A percentile compares a stretch with the other conserved stretches of the same genome.
Conservation (phyloP, 129 eudicot genomes). For the Artemisia tridentata region DNA sequence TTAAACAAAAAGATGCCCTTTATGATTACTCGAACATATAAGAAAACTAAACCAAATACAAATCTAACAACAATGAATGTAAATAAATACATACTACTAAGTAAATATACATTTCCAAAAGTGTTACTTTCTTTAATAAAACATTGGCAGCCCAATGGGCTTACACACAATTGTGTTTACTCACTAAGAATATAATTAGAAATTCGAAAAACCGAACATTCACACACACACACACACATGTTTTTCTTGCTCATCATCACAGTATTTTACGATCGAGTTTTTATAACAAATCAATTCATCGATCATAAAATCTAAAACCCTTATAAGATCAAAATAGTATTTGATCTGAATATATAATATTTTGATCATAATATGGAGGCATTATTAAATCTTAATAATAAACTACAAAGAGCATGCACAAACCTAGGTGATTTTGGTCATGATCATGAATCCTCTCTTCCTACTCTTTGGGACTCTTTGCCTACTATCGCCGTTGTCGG, state of each 20-base stretch:
- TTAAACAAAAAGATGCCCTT: too few species aligned
- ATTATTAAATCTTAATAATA: slow-evolving; percentile 62
- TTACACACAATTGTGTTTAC: not conserved
- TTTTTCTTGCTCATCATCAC: too few species aligned
- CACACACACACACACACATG: too few species aligned
- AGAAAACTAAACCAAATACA: too few species aligned
- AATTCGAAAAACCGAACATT: not conserved
- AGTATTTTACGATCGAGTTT: too few species aligned
- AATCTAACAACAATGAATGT: too few species aligned
- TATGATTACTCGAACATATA: too few species aligned
- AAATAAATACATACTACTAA: too few species aligned
- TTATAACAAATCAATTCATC: not conserved
- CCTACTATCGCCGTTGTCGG: slow-evolving; percentile 70
- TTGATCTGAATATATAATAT: not conserved
- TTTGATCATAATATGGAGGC: slow-evolving; percentile 51
- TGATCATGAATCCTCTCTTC: slow-evolving; percentile 63
- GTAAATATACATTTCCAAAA: too few species aligned
- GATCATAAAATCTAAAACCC: not conserved
- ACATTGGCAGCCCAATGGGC: slow-evolving; percentile 9
- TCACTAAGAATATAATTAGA: not conserved
- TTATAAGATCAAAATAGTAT: not conserved
- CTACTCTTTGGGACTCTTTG: slow-evolving; percentile 65
- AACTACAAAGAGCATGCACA: slow-evolving; percentile 88
- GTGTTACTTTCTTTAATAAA: too few species aligned
- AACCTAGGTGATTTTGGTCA: slow-evolving; percentile 87